A percentile compares a stretch with the other conserved stretches of the same genome.
Conservation (phyloP, 2,329 filamentous ascomycete genomes). For the Pyrenophora graminea region DNA sequence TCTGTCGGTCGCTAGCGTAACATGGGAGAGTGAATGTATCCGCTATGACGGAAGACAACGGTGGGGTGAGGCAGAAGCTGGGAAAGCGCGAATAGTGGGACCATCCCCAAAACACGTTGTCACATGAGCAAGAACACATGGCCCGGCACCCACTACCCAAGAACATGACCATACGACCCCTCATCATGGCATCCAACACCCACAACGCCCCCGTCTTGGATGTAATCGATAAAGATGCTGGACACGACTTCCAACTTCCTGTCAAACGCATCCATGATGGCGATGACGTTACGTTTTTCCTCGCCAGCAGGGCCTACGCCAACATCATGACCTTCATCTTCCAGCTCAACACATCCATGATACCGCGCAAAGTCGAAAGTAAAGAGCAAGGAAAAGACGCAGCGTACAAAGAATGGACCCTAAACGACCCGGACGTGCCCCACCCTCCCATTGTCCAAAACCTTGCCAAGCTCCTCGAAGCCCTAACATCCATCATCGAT, state of each 20-base stretch:
- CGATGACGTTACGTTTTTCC: conserved; percentile 78
- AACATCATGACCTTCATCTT: conserved; percentile 87
- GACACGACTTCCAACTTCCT: conserved; percentile 65
- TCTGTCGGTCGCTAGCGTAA: too few species aligned
- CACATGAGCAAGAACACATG: conserved; percentile 20
- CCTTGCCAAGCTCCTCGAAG: conserved; percentile 68
- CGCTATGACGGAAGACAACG: too few species aligned
- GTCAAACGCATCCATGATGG: conserved; percentile 83
- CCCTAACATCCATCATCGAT: conserved; percentile 69
- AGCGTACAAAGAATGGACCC: conserved; percentile 57
- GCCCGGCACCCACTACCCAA: conserved; percentile 1
- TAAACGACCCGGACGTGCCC: conserved; percentile 49
- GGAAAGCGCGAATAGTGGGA: conserved; percentile 4
- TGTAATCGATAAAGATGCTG: conserved; percentile 23
- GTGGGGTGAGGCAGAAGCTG: conserved; percentile 7
- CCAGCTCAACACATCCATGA: conserved; percentile 86
- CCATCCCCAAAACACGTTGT: conserved; percentile 20
- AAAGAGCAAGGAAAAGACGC: conserved; percentile 40
- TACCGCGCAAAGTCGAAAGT: conserved; percentile 63
- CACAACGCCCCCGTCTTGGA: conserved; percentile 26
- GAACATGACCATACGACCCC: conserved; percentile 8
- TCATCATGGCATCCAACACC: conserved; percentile 29
- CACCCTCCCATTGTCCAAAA: conserved; percentile 63
- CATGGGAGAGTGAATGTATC: background rate
- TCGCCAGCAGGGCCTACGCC: conserved; percentile 78